Base-by-base conservation (phyloP, 2,329 filamentous ascomycete species). In the Neofusicoccum laricinum region DNA sequence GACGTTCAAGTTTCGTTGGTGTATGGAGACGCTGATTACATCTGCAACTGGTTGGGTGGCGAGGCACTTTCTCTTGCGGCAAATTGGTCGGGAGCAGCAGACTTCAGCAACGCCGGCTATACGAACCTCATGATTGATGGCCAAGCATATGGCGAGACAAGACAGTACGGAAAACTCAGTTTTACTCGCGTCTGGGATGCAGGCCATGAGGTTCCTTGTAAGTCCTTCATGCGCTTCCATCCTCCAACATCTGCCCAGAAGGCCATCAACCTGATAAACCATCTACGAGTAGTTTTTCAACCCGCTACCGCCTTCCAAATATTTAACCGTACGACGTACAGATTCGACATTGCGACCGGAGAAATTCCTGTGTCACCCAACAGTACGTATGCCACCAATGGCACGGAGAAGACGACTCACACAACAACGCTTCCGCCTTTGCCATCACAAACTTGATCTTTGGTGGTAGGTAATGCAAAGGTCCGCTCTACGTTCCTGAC, bases 91-190 rank as follows among this genome's bases (percentile, higher is more conserved):
- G 72, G 78, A 8, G 75, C 78, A 4, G 69, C 74, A 4, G 69
- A 74, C 2, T 95, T 94, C 74, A 78, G 81, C 1, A 76, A 79
- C 0, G 87, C 91, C 0, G 91, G 90, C 0, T 95, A 94, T 75
- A 86, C 90, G 38, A 90, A 90, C 70, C 84, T 83, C 46, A 79
- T 84, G 14, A 88, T 90, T 73, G 86, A 88, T 72, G 90, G 86
- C 61, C 40, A 79, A 30, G 76, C 81, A 46, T 81, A 81, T 19
- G 92, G 91, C 30, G 85, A 86, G 65, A 90, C 91, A 0, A 84
- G 91, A 8, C 90, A 95, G 75, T 91, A 86, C 69, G 91, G 89
- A 4, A 93, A 93, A 65, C 78, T 85, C 49, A 80, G 77, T 50
- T 84, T 85, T 68, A 77, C 77, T 4, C 73, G 82, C 17, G 76